Base-by-base conservation (phyloP, 768 basidiomycete genomes). In the Gautieria morchelliformis region DNA sequence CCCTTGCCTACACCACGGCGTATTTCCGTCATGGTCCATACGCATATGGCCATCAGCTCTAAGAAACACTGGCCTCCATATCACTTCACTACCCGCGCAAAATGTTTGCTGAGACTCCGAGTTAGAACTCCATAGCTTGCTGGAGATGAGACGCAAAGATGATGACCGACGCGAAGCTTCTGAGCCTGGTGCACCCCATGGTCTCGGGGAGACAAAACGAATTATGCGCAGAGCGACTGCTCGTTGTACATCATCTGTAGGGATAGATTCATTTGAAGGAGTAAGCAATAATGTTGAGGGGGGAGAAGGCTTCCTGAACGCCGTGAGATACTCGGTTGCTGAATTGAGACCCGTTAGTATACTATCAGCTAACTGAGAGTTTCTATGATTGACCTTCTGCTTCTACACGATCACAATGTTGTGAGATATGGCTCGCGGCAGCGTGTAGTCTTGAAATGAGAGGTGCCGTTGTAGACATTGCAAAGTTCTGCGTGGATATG, bases 151-250 rank as follows among this genome's bases (percentile, higher is more conserved):
- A 64, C 50, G 78, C 81, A 87, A 6, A 90, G 60, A 6, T 70
- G 12, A 67, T 50, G 19, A 78, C 65, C 80, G 75, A 35, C 89
- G 77, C 58, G 77, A 69, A 2, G 75, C 80, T 61, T 89, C 83
- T 1, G 89, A 79, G 8, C 73, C 77, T 17, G 77, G 63, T 48
- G 81, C 81, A 5, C 90, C 90, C 90, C 90, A 93, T 2, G 87
- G 84, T 40, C 78, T 72, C 46, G 81, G 83, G 0, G 89, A 91
- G 42, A 83, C 71, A 63, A 82, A 86, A 14, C 88, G 87, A 52
- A 89, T 70, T 30, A 84, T 67, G 19, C 73, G 70, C 8, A 70
- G 65, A 19, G 74, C 62, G n/a, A 73, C 59, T 4, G 66, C 55
- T 32, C 42, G 53, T 15, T 53, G 30, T 7, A 61, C 19, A 24